A percentile compares a stretch with the other conserved stretches of the same genome.
Evolutionary conservation across 345 rosid genomes (phyloP).

Genomic region (Brassica incana): DNA sequence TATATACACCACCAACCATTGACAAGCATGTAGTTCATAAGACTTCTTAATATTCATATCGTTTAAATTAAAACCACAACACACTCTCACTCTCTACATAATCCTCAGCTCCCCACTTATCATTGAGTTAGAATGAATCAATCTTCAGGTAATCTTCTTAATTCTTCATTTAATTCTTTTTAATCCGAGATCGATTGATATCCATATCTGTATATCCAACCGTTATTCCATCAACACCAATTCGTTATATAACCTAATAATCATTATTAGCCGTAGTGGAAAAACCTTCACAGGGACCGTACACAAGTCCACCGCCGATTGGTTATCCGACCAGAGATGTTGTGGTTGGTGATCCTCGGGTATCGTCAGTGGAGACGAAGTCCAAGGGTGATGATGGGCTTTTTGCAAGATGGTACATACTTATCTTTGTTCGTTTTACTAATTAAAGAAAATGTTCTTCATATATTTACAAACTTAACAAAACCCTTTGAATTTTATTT

Average conservation of each 20-base stretch:
- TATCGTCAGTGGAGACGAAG: too few relatives aligned
- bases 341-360: too few relatives aligned
- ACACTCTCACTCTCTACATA: constrained; percentile 13
- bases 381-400: too few relatives aligned
- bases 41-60: constrained; percentile 4
- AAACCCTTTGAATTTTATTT: too few relatives aligned
- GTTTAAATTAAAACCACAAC: constrained; percentile 20
- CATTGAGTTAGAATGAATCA: constrained; percentile 36
- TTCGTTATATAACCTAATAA: neutral
- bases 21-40: too few relatives aligned
- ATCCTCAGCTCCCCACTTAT: neutral
- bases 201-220: neutral
- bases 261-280: constrained; percentile 27
- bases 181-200: neutral
- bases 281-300: constrained; percentile 36
- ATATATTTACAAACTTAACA: too few relatives aligned
- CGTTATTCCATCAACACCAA: neutral
- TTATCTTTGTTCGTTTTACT: too few relatives aligned
- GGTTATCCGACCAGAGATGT: constrained; percentile 57
- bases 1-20: too few relatives aligned
- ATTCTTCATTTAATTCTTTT: neutral
- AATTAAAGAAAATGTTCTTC: too few relatives aligned
- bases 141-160: constrained; percentile 26
- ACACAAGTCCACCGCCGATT: constrained; percentile 50
- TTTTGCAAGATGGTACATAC: too few relatives aligned